Conservation (phyloP, 2,329 filamentous ascomycete species). For the Monosporascus sp. region DNA sequence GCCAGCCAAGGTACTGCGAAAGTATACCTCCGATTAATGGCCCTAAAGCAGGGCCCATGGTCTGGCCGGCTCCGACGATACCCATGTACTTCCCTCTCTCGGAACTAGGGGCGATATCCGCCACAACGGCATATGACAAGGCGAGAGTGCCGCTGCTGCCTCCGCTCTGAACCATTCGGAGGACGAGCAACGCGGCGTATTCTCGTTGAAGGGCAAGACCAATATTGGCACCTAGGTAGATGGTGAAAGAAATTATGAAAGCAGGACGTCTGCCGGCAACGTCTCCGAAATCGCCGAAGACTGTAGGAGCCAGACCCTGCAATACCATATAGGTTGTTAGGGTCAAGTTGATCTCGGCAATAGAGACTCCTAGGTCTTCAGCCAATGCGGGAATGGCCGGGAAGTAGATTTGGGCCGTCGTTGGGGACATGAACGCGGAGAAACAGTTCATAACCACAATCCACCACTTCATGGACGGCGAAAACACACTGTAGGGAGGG, state of each 20-base stretch:
- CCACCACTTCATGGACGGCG: conserved; percentile 40
- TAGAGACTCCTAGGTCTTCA: conserved; percentile 30
- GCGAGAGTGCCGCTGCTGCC: conserved; percentile 67
- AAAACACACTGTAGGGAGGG: conserved; percentile 36
- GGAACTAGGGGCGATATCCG: conserved; percentile 62
- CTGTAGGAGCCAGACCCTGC: conserved; percentile 54
- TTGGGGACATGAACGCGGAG: conserved; percentile 50
- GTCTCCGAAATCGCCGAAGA: conserved; percentile 59
- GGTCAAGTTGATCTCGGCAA: conserved; percentile 41
- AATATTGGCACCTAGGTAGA: conserved; percentile 55
- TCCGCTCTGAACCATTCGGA: conserved; percentile 57
- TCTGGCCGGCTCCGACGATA: conserved; percentile 53
- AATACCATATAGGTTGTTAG: conserved; percentile 59
- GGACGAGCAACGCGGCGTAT: conserved; percentile 52
- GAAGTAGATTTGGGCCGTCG: conserved; percentile 55
- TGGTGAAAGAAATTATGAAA: conserved; percentile 50
- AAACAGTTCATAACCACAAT: conserved; percentile 47
- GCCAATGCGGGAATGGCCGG: conserved; percentile 36
- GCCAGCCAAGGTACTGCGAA: conserved; percentile 59
- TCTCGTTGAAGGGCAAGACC: conserved; percentile 53
- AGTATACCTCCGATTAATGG: conserved; percentile 62
- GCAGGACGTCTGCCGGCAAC: conserved; percentile 55
- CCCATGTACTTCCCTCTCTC: conserved; percentile 72
- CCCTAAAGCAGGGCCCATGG: conserved; percentile 48
- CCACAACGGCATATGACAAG: conserved; percentile 64